Base-by-base conservation (phyloP, 2,329 filamentous ascomycete species). In the Didymella lethalis region DNA sequence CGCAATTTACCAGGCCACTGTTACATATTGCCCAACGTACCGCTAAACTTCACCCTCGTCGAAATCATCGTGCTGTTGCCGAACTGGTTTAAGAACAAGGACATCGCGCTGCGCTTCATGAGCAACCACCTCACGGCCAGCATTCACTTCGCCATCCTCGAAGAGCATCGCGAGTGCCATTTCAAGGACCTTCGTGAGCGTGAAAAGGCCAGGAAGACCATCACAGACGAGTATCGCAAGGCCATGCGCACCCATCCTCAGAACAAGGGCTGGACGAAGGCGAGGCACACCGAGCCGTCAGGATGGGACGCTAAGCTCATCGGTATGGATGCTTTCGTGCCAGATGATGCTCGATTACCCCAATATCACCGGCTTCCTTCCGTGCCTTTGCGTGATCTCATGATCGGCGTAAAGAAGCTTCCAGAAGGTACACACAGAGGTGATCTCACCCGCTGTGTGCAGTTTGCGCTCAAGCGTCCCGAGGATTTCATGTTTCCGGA, bases 401-500 rank as follows among this genome's bases (percentile, higher is more conserved):
- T 59, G 3, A n/a, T 38, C 1, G 64, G 62, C 1, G 50, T 74
- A 25, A 65, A 68, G 52, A 59, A 65, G 52, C 20, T 71, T 14
- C 72, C 72, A 14, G 26, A 57, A 18, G 63, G 64, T 1, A 4
- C 23, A 12, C 59, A 72, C 40, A 64, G 67, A 11, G 65, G 66
- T 1, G 70, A 75, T 29, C 57, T 75, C 3, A 75, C 70, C 0
- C 64, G 64, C 6, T 66, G 64, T n/a, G 47, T 75, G 2, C 18
- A 63, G 1, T 70, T 64, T 43, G 59, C 64, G 4, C 26, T 69
- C 26, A 31, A 46, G 2, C 48, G 64, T 28, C 34, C 48, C 2
- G 57, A 69, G 38, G 1, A 31, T 2, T 64, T 54, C 41, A 44
- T 64, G 49, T 70, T 69, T 36, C 67, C 66, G 10, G 65, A 70